Evolutionary conservation across 1,139 yeast species (phyloP).

Genomic region (Sugiyamaella neomexicana): DNA sequence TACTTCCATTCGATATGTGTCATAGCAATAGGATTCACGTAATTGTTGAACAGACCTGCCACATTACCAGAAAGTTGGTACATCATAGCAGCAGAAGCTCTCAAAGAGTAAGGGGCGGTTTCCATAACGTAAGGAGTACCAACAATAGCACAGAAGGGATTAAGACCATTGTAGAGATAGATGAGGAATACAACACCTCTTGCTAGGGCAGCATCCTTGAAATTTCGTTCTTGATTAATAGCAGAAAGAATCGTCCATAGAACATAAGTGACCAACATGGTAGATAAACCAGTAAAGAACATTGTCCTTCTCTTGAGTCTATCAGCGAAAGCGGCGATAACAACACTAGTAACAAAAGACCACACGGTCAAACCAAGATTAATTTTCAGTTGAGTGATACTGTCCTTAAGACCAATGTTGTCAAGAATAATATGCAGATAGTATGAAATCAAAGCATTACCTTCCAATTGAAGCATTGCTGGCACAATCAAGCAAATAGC

Average conservation of each 20-base stretch:
- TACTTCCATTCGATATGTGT: conserved; percentile 50
- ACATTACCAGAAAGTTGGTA: conserved; percentile 29
- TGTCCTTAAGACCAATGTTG: conserved; percentile 25
- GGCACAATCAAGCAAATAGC: conserved; percentile 34
- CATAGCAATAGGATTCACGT: conserved; percentile 57
- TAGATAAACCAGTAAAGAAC: conserved; percentile 12
- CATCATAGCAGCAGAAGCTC: conserved; percentile 39
- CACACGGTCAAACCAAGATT: conserved; percentile 21
- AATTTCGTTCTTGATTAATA: background rate
- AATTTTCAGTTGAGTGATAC: conserved; percentile 18
- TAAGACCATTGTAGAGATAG: conserved; percentile 3
- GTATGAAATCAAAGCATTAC: conserved; percentile 25
- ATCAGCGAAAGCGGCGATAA: conserved; percentile 24
- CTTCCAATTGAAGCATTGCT: conserved; percentile 18
- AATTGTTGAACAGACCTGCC: conserved; percentile 43
- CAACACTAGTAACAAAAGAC: conserved; percentile 17
- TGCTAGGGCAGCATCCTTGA: conserved; percentile 6
- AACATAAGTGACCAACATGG: conserved; percentile 1
- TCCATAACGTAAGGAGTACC: conserved; percentile 34
- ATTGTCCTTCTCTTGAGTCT: conserved; percentile 21
- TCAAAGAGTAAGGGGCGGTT: conserved; percentile 38
- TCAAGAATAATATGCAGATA: conserved; percentile 25
- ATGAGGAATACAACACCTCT: conserved; percentile 8
- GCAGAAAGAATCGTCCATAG: conserved; percentile 13
- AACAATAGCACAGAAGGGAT: conserved; percentile 13